A percentile compares a stretch with the other conserved stretches of the same genome.
These are phyloP conservation scores for Leptographium flavum DNA, from an alignment of 2,329 filamentous ascomycete genomes.

Conservation along the genomic window DNA sequence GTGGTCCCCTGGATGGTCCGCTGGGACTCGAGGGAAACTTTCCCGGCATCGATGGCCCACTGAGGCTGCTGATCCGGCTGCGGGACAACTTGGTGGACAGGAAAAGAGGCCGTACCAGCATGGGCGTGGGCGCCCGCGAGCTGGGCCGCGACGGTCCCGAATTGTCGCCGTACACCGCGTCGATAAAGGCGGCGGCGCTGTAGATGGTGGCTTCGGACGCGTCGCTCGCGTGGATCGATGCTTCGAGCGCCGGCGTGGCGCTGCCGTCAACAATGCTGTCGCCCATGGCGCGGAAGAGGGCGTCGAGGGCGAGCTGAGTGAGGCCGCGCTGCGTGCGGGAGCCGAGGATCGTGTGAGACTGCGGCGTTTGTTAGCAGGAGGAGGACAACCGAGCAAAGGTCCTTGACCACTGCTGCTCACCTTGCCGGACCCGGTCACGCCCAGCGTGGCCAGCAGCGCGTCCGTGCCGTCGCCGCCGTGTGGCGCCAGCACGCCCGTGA, in stretches of 20 bases:
- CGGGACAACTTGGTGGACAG: slow-evolving; percentile 27
- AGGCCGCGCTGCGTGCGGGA: slow-evolving; percentile 75
- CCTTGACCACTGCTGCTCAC: slow-evolving; percentile 30
- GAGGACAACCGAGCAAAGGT: not conserved
- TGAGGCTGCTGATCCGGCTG: slow-evolving; percentile 7
- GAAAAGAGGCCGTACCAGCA: slow-evolving; percentile 42
- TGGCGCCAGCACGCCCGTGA: slow-evolving; percentile 67
- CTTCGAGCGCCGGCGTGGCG: slow-evolving; percentile 46
- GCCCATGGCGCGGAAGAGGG: slow-evolving; percentile 72
- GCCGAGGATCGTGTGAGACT: slow-evolving; percentile 94
- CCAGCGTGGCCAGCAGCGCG: slow-evolving; percentile 78
- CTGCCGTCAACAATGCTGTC: slow-evolving; percentile 52
- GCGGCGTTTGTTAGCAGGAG: not conserved
- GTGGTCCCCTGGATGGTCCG: slow-evolving; percentile 6
- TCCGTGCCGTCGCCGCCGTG: slow-evolving; percentile 68
- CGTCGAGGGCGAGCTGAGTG: slow-evolving; percentile 81
- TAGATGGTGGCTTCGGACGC: slow-evolving; percentile 67
- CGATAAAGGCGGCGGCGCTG: slow-evolving; percentile 62
- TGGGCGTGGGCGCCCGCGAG: slow-evolving; percentile 55
- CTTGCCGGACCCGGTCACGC: slow-evolving; percentile 93
- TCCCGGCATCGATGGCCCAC: slow-evolving; percentile 11
- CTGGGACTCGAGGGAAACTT: slow-evolving; percentile 10
- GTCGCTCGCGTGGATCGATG: slow-evolving; percentile 64
- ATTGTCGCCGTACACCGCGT: slow-evolving; percentile 58
- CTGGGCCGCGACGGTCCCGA: slow-evolving; percentile 39